Evolutionary conservation across 2,329 filamentous ascomycete species (phyloP), one percentile per base, ranked within the genome.

Genomic region (Fusarium stilboides): DNA sequence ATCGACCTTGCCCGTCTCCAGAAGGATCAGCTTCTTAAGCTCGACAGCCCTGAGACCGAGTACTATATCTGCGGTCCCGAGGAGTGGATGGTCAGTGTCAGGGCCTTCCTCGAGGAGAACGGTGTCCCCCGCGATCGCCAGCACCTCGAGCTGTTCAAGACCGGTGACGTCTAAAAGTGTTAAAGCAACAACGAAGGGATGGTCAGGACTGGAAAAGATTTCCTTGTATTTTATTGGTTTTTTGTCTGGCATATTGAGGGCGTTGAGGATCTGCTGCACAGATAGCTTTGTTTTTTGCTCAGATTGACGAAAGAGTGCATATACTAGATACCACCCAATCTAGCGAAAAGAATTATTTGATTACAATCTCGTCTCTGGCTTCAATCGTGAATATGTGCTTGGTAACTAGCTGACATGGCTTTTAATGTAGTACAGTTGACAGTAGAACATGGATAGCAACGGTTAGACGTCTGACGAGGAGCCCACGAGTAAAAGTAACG

Each of bases 31-130:
- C 81, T 87, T 45, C 79, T 94, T n/a, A 87, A 85, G 69, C 75
- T 90, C 2, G 80, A 82, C 20, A 81, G 91, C 70, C 50, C 78
- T 1, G 79, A 79, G 43, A 84, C 92, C 1, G 82, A 89, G 73
- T 94, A 94, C 77, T 94, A 87, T 71, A 80, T 93, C 54, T 94
- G 92, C 74, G 92, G 92, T 0, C 92, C 92, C 0, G 83, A 85
- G 62, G 75, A 77, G 9, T 94, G 94, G 82, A 94, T 94, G 92
- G 72, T 84, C 12, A 86, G 88, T 37, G 80, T 87, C 22, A 81
- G 87, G 68, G 77, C 79, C 9, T 84, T 81, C 69, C 80, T 94
- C 58, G 79, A 84, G 70, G 80, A 73, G 4, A 78, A 82, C 57
- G 90, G 90, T 1, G 89, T 94, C 2, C 78, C 81, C 2, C 77